Conservation (phyloP, 352 stramenopile genomes). For the Peronospora farinosa region DNA sequence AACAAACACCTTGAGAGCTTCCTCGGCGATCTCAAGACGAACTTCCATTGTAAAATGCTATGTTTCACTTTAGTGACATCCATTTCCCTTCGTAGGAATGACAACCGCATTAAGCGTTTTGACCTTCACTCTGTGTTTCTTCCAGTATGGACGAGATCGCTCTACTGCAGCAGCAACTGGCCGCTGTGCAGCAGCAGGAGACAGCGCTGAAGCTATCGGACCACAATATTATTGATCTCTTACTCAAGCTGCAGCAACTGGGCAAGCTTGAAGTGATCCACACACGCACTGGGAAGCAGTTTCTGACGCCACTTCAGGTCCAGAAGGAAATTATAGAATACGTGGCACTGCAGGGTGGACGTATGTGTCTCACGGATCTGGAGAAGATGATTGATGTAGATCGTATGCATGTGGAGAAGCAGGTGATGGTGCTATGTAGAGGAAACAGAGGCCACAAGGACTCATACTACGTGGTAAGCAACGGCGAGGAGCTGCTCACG, state of each 20-base stretch:
- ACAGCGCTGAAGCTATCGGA: constrained; percentile 73
- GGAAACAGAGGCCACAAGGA: constrained; percentile 26
- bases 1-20: constrained; percentile 74
- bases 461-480: constrained; percentile 57
- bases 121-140: background rate
- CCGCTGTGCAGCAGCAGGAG: constrained; percentile 73
- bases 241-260: constrained; percentile 69
- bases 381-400: constrained; percentile 68
- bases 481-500: constrained; percentile 72
- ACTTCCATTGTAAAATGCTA: constrained; percentile 45
- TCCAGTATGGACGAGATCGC: constrained; percentile 74
- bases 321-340: constrained; percentile 71
- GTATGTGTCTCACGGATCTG: constrained; percentile 60
- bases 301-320: constrained; percentile 67
- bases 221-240: constrained; percentile 76
- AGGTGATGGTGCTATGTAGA: constrained; percentile 42
- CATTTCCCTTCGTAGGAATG: constrained; percentile 1
- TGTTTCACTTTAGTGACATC: constrained; percentile 10
- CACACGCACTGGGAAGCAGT: constrained; percentile 75
- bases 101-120: background rate
- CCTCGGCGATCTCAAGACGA: constrained; percentile 61
- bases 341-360: constrained; percentile 56
- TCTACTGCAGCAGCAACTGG: constrained; percentile 71
- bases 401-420: constrained; percentile 59
- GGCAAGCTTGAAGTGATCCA: constrained; percentile 74